phyloP scores from a whole-genome alignment of 108 stramenopile species.

The Cafeteria roenbergensis region DNA sequence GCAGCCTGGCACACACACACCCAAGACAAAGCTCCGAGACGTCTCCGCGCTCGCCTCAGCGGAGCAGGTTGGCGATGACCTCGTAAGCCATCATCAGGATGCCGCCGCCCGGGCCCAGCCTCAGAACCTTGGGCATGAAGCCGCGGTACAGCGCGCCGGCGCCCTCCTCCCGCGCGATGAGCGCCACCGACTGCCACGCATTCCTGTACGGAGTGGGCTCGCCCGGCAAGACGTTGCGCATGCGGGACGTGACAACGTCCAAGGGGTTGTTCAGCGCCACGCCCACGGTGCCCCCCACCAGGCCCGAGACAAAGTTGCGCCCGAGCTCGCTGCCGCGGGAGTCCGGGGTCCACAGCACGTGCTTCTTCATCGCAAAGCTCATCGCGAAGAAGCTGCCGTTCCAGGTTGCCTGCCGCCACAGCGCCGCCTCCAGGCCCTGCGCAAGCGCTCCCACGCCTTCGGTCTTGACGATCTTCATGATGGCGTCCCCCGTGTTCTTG shows the following conservation, averaged over 20 bases:
- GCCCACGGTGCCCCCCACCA: neutral
- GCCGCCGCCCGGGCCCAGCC: constrained; percentile 6
- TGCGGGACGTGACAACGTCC: neutral
- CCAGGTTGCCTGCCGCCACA: neutral
- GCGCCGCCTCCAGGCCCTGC: neutral
- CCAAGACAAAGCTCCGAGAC: too few species aligned
- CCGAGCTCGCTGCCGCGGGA: neutral
- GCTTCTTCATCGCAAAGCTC: neutral
- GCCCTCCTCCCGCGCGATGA: neutral
- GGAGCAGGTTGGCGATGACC: neutral
- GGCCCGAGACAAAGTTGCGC: neutral
- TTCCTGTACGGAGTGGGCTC: neutral
- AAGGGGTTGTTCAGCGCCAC: neutral
- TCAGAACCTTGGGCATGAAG: neutral
- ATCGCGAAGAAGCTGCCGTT: neutral
- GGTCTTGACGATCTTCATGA: neutral
- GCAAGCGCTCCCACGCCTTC: neutral
- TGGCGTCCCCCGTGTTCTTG: neutral
- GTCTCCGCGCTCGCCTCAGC: too few species aligned
- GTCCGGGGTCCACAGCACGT: neutral
- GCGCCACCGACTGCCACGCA: neutral
- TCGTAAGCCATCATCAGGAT: neutral
- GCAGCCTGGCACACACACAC: too few species aligned
- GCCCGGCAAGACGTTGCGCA: neutral
- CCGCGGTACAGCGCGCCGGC: neutral